Conservation (phyloP, 352 stramenopile species). For the Pythium insidiosum region DNA sequence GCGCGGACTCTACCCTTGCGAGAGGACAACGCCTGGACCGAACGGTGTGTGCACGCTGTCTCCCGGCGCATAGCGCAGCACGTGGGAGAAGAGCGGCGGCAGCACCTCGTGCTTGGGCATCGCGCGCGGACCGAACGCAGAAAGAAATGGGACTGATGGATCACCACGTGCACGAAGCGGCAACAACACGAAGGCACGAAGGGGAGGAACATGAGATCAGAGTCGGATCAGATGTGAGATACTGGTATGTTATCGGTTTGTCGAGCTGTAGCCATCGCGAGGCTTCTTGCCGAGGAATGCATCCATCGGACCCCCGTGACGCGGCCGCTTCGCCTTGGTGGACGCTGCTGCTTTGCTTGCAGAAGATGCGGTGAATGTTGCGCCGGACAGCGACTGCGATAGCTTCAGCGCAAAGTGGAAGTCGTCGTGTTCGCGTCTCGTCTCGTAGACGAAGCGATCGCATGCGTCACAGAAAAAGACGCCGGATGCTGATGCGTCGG, state of each 20-base stretch:
- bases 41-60: slow-evolving; percentile 66
- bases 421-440: slow-evolving; percentile 11
- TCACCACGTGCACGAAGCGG: no score
- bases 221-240: background rate
- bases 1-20: no score
- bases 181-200: no score
- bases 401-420: slow-evolving; percentile 16
- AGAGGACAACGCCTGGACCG: slow-evolving; percentile 37
- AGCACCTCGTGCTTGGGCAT: slow-evolving; percentile 19
- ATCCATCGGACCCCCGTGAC: background rate
- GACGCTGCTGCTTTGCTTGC: no score
- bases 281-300: background rate
- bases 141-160: no score
- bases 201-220: background rate
- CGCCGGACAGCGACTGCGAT: background rate
- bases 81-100: slow-evolving; percentile 62
- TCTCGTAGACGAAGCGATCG: slow-evolving; percentile 20
- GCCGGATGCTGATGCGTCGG: no score
- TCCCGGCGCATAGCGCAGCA: slow-evolving; percentile 50
- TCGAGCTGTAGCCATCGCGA: background rate
- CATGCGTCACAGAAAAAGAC: slow-evolving; percentile 18
- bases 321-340: background rate
- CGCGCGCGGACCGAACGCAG: no score
- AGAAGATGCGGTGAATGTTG: no score
- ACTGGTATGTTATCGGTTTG: background rate